Evolutionary conservation across 2,329 filamentous ascomycete genomes (phyloP).

Genomic region (Aspergillus luchuensis): DNA sequence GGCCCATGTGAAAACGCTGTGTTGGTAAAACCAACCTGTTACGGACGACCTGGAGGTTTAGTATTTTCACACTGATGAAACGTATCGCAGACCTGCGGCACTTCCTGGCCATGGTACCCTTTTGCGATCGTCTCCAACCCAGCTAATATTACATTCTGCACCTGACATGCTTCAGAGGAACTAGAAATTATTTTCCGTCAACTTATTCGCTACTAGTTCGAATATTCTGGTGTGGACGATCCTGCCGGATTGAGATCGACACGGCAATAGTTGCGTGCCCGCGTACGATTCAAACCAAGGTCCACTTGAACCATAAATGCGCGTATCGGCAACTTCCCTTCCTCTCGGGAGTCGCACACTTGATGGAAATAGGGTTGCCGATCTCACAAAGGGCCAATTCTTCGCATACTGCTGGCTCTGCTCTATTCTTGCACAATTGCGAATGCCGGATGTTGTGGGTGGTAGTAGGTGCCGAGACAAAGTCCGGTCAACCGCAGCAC

Average conservation of each 20-base stretch:
- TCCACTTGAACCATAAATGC: slow-evolving; percentile 6
- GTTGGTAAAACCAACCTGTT: background rate
- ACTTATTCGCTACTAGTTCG: background rate
- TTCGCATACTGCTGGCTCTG: background rate
- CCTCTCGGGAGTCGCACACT: slow-evolving; percentile 1
- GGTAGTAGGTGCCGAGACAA: background rate
- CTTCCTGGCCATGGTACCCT: background rate
- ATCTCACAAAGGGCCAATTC: slow-evolving; percentile 3
- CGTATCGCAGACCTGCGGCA: background rate
- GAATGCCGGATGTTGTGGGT: background rate
- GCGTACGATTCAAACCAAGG: slow-evolving; percentile 3
- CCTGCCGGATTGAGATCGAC: background rate
- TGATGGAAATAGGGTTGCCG: slow-evolving; percentile 11
- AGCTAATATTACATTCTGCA: background rate
- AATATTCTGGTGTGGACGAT: background rate
- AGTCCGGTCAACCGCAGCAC: background rate
- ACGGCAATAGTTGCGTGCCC: background rate
- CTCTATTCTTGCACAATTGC: background rate
- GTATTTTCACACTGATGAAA: background rate
- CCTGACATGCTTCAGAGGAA: too few relatives aligned
- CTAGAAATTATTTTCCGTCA: background rate
- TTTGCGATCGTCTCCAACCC: background rate
- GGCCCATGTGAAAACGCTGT: background rate
- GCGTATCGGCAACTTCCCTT: slow-evolving; percentile 5
- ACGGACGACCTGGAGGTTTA: too few relatives aligned